These are phyloP conservation scores for Podila horticola DNA, from an alignment of 192 early-diverging fungal species.

Conservation along the genomic window DNA sequence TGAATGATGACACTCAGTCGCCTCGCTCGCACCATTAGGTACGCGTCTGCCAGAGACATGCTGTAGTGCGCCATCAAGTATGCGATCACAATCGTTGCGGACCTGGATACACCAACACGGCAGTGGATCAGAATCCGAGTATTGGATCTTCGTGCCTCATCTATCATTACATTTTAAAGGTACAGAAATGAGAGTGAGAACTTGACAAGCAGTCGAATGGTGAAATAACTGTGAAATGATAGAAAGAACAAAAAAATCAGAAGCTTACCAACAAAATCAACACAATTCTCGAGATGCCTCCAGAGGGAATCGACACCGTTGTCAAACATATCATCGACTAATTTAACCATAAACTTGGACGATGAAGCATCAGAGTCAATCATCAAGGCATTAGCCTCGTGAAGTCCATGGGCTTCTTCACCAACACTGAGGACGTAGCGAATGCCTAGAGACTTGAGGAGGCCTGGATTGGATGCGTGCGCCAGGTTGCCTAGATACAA, in stretches of 20 bases:
- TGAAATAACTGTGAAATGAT: background rate
- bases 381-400: background rate
- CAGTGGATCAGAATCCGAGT: slow-evolving; percentile 63
- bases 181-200: slow-evolving; percentile 1
- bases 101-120: slow-evolving; percentile 67
- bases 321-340: slow-evolving; percentile 68
- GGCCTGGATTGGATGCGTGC: slow-evolving; percentile 67
- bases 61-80: slow-evolving; percentile 65
- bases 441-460: slow-evolving; percentile 63
- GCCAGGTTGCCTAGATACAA: slow-evolving; percentile 70
- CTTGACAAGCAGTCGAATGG: background rate
- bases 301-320: slow-evolving; percentile 68
- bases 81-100: slow-evolving; percentile 67
- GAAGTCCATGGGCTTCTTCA: slow-evolving; percentile 59
- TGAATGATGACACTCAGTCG: slow-evolving; percentile 73
- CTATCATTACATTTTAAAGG: slow-evolving; percentile 25
- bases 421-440: slow-evolving; percentile 67
- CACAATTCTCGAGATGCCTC: slow-evolving; percentile 56
- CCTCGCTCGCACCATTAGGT: slow-evolving; percentile 65
- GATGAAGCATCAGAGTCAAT: background rate
- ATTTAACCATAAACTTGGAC: slow-evolving; percentile 54
- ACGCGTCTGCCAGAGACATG: slow-evolving; percentile 61
- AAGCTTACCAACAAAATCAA: slow-evolving; percentile 63
- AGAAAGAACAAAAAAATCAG: background rate
- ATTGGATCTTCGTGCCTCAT: slow-evolving; percentile 55